Base-by-base conservation (phyloP, 2,329 filamentous ascomycete species). In the Ceratocystis alfenasii region DNA sequence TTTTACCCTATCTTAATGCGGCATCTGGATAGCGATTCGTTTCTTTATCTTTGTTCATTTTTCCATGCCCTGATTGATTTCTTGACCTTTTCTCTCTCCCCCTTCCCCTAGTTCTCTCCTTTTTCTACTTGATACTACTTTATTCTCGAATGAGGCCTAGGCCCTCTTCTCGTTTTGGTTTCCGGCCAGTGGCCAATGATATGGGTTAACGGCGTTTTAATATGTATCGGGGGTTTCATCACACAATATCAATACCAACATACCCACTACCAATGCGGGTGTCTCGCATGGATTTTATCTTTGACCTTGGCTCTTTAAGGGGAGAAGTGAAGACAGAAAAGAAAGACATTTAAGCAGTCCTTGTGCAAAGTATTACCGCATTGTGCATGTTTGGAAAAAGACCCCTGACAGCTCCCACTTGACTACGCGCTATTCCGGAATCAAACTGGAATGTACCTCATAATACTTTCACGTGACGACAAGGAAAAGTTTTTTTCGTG, bases 1-100 rank as follows among this genome's bases (percentile, higher is more conserved):
- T 30, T 8, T 46, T 50, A 63, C 44, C 25, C 46, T 63, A 63
- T 46, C 46, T 46, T 63, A 63, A 63, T 63, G 46, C 33, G 45
- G 61, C 61, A 63, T 63, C 45, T 33, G 61, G 53, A 33, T 59
- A 63, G 46, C 61, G 45, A 48, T 63, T 46, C 20, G 25, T 63
- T 22, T 63, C 25, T 63, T 48, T 63, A 1, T 63, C 20, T 63
- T 63, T 61, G 30, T 50, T 63, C 30, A 61, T 41, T 61, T 15
- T 44, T 61, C 12, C 41, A 20, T n/a, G 30, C 20, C 2, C 36
- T 61, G 30, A 36, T 44, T 36, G 22, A 20, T n/a, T 25, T 30
- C 2, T 17, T 61, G 30, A 36, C 22, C n/a, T 61, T 33, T 28
- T 44, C 4, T 6, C 17, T 12, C 48, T 53, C 46, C 22, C 20